phyloP scores from a whole-genome alignment of 2,329 filamentous ascomycete genomes.

The Talaromyces verruculosus region DNA sequence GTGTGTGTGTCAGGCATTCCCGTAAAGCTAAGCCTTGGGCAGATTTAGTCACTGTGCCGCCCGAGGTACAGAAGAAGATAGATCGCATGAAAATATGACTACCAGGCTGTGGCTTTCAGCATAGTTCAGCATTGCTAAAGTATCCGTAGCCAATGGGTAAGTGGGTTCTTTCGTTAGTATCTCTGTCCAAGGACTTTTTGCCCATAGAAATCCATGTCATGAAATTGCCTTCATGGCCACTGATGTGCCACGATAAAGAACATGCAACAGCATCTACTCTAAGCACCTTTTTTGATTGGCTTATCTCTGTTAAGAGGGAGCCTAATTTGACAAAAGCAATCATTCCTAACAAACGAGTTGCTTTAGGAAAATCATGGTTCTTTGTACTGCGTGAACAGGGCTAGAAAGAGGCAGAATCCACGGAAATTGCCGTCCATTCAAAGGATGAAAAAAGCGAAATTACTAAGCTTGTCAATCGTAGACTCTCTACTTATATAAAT shows the following conservation, averaged over 20 bases:
- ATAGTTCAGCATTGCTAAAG: background rate
- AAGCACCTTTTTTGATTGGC: background rate
- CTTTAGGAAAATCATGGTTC: background rate
- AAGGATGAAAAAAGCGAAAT: background rate
- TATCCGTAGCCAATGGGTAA: background rate
- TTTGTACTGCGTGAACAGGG: background rate
- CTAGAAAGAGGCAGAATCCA: background rate
- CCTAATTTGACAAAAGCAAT: background rate
- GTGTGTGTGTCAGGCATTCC: no score
- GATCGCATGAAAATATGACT: background rate
- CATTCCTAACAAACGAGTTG: background rate
- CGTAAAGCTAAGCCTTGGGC: background rate
- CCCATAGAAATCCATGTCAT: background rate
- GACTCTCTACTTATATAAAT: background rate
- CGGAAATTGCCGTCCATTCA: background rate
- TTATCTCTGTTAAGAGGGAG: background rate
- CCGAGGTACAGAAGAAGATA: background rate
- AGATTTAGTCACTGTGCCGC: background rate
- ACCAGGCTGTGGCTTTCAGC: background rate
- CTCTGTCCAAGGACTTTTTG: background rate
- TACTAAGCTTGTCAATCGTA: no score
- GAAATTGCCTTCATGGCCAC: background rate
- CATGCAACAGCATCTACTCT: background rate
- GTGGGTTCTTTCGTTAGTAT: background rate
- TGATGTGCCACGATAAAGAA: background rate